A percentile compares a stretch with the other conserved stretches of the same genome.
phyloP scores from a whole-genome alignment of 2,329 filamentous ascomycete genomes.

The Penicillium psychrosexuale region DNA sequence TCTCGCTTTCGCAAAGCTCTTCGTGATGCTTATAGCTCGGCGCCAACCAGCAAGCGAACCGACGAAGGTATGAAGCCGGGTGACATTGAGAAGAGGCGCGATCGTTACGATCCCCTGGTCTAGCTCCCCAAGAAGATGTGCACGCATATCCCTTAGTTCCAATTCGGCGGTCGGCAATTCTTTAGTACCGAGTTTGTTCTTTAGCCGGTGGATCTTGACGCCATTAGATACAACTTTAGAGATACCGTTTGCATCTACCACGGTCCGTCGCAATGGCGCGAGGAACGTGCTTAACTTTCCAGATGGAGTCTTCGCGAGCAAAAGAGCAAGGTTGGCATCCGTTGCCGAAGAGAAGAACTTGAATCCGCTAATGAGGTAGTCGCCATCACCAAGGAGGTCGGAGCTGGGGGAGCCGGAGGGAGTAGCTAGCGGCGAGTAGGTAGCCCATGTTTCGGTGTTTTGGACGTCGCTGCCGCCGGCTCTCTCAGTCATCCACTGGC shows the following conservation, averaged over 20 bases:
- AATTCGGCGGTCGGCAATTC: conserved; percentile 70
- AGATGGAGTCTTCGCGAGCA: conserved; percentile 59
- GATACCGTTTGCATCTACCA: conserved; percentile 12
- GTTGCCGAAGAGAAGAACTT: conserved; percentile 71
- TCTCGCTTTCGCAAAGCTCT: conserved; percentile 42
- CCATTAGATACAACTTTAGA: conserved; percentile 57
- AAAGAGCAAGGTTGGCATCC: conserved; percentile 61
- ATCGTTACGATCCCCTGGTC: conserved; percentile 68
- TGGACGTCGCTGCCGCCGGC: conserved; percentile 37
- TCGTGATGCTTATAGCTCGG: conserved; percentile 40
- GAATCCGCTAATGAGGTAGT: conserved; percentile 58
- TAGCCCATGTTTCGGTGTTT: conserved; percentile 36
- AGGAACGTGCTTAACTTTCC: conserved; percentile 61
- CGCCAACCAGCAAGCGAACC: conserved; percentile 39
- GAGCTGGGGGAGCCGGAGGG: not conserved
- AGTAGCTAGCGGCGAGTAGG: conserved; percentile 21
- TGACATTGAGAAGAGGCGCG: conserved; percentile 66
- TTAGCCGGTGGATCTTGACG: conserved; percentile 63
- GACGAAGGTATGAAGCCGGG: conserved; percentile 43
- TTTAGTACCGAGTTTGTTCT: conserved; percentile 69
- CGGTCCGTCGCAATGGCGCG: conserved; percentile 56
- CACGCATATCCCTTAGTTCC: conserved; percentile 57
- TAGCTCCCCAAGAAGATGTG: conserved; percentile 63
- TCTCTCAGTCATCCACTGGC: conserved; percentile 42
- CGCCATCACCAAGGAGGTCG: conserved; percentile 25